Conservation (phyloP, 305 asterid species). For the Fraxinus sp. region DNA sequence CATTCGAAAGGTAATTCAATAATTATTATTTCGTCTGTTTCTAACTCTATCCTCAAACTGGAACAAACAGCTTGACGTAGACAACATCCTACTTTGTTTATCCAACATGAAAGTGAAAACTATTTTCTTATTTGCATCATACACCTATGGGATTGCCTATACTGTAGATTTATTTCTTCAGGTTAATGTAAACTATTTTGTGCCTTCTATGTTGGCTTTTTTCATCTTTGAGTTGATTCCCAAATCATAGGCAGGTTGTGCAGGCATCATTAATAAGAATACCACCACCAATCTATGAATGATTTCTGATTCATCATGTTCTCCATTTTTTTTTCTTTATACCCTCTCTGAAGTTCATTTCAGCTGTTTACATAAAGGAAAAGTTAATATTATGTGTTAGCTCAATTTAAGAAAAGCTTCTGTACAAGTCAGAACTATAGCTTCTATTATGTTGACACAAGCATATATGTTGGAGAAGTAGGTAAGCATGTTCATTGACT, state of each 20-base stretch:
- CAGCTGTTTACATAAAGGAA: not conserved
- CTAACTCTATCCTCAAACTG: not conserved
- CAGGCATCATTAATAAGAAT: not conserved
- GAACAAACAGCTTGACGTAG: not conserved
- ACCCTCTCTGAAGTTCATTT: not conserved
- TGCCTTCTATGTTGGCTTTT: not conserved
- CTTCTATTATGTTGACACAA: not conserved
- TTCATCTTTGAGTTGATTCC: not conserved
- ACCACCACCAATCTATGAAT: not conserved
- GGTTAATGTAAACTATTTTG: not conserved
- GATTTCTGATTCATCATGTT: not conserved
- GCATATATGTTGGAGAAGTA: not conserved
- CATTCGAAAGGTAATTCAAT: slow-evolving; percentile 70
- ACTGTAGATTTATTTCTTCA: not conserved
- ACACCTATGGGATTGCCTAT: not conserved
- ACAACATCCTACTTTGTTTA: not conserved
- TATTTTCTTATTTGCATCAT: not conserved
- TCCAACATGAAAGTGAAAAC: not conserved
- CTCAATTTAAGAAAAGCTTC: not conserved
- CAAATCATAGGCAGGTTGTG: not conserved
- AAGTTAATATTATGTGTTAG: not conserved
- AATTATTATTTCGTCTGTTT: not conserved
- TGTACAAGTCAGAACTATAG: not conserved
- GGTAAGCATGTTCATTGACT: not conserved
- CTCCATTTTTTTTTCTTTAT: not conserved